Evolutionary conservation across 345 rosid genomes (phyloP).

Genomic region (Mangifera indica): DNA sequence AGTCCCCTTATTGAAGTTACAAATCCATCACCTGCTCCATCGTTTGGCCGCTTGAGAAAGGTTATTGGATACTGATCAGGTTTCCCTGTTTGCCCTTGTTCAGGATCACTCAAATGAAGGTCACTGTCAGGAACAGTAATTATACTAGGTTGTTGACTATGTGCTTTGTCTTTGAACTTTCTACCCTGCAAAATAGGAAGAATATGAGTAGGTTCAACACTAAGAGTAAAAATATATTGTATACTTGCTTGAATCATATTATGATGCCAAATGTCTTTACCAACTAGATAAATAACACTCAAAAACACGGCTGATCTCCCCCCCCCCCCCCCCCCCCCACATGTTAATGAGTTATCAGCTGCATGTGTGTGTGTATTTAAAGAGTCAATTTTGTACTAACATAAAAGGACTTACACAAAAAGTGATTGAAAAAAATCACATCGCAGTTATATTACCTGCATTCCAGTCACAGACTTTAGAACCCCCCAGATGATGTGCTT

Average conservation of each 20-base stretch:
- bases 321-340: neutral
- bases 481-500: slow-evolving; percentile 99
- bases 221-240: neutral
- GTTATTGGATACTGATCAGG: slow-evolving; percentile 65
- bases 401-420: no score
- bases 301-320: neutral
- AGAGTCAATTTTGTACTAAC: no score
- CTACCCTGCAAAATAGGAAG: slow-evolving; percentile 59
- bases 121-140: slow-evolving; percentile 61
- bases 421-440: neutral
- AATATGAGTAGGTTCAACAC: neutral
- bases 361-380: no score
- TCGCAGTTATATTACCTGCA: slow-evolving; percentile 63
- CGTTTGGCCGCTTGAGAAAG: slow-evolving; percentile 75
- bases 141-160: slow-evolving; percentile 50
- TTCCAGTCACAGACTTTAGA: slow-evolving; percentile 92
- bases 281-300: slow-evolving; percentile 1
- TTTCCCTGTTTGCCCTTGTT: slow-evolving; percentile 54
- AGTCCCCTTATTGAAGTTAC: slow-evolving; percentile 89
- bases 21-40: slow-evolving; percentile 99
- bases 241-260: neutral
- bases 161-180: slow-evolving; percentile 86
- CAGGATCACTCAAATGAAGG: slow-evolving; percentile 76
- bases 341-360: neutral
- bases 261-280: neutral